Conservation (phyloP, 2,329 filamentous ascomycete species). For the Fusarium liriodendri region DNA sequence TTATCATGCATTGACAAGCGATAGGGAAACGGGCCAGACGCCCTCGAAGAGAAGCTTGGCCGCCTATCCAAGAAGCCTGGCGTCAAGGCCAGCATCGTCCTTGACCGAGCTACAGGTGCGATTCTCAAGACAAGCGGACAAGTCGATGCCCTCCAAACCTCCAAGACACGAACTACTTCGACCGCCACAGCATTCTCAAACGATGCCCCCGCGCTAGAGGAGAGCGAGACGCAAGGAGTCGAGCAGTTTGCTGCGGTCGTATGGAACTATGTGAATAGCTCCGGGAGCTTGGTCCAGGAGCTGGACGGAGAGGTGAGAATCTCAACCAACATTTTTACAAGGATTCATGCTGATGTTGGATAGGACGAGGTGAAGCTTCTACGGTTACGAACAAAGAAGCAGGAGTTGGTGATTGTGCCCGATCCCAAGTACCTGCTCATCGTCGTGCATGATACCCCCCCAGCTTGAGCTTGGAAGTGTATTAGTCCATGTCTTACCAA, state of each 20-base stretch:
- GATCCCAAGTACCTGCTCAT: conserved; percentile 83
- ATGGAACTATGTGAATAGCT: conserved; percentile 78
- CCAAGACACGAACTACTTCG: conserved; percentile 50
- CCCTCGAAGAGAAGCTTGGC: conserved; percentile 72
- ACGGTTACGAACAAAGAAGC: conserved; percentile 83
- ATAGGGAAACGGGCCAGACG: conserved; percentile 65
- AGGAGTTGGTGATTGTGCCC: conserved; percentile 86
- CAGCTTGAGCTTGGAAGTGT: conserved; percentile 59
- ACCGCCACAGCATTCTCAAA: conserved; percentile 58
- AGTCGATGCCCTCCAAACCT: conserved; percentile 64
- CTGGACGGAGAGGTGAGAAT: conserved; percentile 74
- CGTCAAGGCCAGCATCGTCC: conserved; percentile 80
- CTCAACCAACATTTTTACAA: not conserved
- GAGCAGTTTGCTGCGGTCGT: conserved; percentile 82
- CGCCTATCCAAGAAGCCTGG: conserved; percentile 82
- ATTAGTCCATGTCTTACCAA: conserved; percentile 26
- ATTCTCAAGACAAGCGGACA: conserved; percentile 82
- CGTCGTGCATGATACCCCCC: conserved; percentile 84
- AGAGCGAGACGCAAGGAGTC: conserved; percentile 67
- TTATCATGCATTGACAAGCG: conserved; percentile 10
- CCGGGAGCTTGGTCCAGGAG: conserved; percentile 76
- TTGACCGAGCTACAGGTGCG: conserved; percentile 77
- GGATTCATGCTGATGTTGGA: conserved; percentile 35
- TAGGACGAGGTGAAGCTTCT: conserved; percentile 82
- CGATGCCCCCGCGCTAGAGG: conserved; percentile 56